Percentiles rank a stretch among this genome's conserved stretches.
Evolutionary conservation across 257 asterid genomes (phyloP).

Genomic region (Fraxinus excelsior): DNA sequence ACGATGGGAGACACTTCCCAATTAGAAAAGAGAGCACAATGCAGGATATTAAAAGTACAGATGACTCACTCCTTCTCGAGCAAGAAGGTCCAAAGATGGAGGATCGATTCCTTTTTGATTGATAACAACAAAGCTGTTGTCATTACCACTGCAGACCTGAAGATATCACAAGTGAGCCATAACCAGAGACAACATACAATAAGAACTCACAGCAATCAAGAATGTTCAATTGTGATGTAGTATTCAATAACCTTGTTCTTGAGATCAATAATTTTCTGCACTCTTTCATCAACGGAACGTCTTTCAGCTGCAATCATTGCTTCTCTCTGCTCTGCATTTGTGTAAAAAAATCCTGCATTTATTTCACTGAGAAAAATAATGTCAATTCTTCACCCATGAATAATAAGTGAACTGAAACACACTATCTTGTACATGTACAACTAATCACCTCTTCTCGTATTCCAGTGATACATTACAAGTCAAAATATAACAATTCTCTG

Average conservation of each 20-base stretch:
- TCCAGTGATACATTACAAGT: conserved; percentile 90
- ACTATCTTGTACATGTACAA: conserved; percentile 9
- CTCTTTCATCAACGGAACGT: conserved; percentile 92
- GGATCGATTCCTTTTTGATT: conserved; percentile 99
- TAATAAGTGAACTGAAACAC: conserved; percentile 9
- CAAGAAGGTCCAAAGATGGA: conserved; percentile 88
- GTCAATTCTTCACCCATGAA: conserved; percentile 33
- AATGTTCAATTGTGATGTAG: conserved; percentile 7
- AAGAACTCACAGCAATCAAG: background rate
- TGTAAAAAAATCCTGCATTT: conserved; percentile 98
- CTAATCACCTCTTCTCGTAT: conserved; percentile 87
- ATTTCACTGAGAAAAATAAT: conserved; percentile 68
- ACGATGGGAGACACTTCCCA: no score
- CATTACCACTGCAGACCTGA: conserved; percentile 80
- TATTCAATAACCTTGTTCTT: conserved; percentile 68
- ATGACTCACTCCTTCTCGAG: conserved; percentile 90
- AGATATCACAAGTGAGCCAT: conserved; percentile 23
- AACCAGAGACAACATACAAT: conserved; percentile 10
- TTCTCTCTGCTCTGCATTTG: conserved; percentile 95
- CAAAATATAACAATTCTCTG: conserved; percentile 88
- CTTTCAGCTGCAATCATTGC: conserved; percentile 99
- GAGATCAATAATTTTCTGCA: conserved; percentile 85
- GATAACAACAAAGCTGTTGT: conserved; percentile 76
- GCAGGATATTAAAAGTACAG: background rate
- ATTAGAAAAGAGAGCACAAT: background rate